Evolutionary conservation across 2,329 filamentous ascomycete genomes (phyloP), one percentile per base, ranked within the genome.

Genomic region (Ophiostoma sp.): DNA sequence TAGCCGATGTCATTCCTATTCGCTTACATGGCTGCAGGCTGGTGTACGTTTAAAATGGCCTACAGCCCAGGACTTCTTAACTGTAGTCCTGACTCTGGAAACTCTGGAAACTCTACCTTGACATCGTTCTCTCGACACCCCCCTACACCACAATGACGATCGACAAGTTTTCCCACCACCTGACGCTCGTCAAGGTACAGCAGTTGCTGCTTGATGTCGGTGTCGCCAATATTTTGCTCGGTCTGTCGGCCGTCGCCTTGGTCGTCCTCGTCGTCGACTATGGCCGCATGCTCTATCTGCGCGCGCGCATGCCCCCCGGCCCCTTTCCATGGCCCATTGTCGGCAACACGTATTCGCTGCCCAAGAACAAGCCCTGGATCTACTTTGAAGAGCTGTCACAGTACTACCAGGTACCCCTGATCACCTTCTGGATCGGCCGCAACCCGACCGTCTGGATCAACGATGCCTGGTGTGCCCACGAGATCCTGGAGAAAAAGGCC

Each of bases 341-440:
- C 4, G 85, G 85, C 44, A 87, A 86, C 74, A 87, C 84, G 0
- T 85, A 84, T 70, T 81, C 81, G 72, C 79, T 87, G 4, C 85
- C 85, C 1, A 79, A 83, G 33, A 80, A 79, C 70, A 86, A 87
- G 74, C 85, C 85, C 2, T 87, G 85, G 85, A 80, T 86, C 33
- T 84, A 83, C 76, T 86, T 87, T 73, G 84, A 87, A 69, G 75
- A 83, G 73, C 76, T 86, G 0, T 83, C 85, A 3, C 83, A 84
- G 73, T 75, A 78, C 66, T 83, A 85, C 74, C 76, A 82, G 5
- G 78, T 81, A 0, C 82, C 83, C 0, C 74, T 87, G 7, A 83
- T 87, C 67, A 87, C 85, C 0, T 82, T 85, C 73, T 87, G 85
- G 85, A 84, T 86, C 66, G 83, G 83, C n/a, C 77, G 80, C 35